A percentile compares a stretch with the other conserved stretches of the same genome.
Conservation (phyloP, 164 flowering plant genomes). For the Vitis cinerea region DNA sequence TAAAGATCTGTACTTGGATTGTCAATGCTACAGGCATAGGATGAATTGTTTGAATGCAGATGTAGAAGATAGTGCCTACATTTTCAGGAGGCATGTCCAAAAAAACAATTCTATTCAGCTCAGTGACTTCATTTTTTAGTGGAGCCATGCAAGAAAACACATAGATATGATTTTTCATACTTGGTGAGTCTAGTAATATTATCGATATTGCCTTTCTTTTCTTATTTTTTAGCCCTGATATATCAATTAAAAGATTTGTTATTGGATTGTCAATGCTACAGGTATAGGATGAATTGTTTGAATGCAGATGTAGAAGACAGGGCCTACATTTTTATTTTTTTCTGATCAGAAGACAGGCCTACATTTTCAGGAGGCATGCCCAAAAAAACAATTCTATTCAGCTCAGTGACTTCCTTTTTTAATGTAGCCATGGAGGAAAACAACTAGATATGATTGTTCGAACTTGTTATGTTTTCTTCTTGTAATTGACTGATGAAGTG, state of each 20-base stretch:
- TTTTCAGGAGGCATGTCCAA: slow-evolving; percentile 28
- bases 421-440: slow-evolving; percentile 10
- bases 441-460: too few species aligned
- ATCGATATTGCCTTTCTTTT: not conserved
- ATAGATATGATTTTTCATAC: slow-evolving; percentile 1
- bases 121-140: slow-evolving; percentile 83
- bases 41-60: slow-evolving; percentile 81
- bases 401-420: slow-evolving; percentile 85
- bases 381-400: slow-evolving; percentile 27
- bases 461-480: slow-evolving; percentile 26
- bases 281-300: slow-evolving; percentile 89
- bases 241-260: not conserved
- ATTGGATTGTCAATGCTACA: slow-evolving; percentile 20
- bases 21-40: slow-evolving; percentile 63
- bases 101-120: slow-evolving; percentile 38
- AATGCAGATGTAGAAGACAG: slow-evolving; percentile 67
- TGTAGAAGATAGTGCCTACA: slow-evolving; percentile 66
- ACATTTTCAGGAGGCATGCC: slow-evolving; percentile 32
- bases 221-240: not conserved
- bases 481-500: too few species aligned
- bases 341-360: too few species aligned
- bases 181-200: slow-evolving; percentile 37
- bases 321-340: slow-evolving; percentile 30
- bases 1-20: not conserved
- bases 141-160: not conserved